Evolutionary conservation across 805 yeast species (phyloP).

Genomic region (Zygosaccharomyces pseudorouxii): DNA sequence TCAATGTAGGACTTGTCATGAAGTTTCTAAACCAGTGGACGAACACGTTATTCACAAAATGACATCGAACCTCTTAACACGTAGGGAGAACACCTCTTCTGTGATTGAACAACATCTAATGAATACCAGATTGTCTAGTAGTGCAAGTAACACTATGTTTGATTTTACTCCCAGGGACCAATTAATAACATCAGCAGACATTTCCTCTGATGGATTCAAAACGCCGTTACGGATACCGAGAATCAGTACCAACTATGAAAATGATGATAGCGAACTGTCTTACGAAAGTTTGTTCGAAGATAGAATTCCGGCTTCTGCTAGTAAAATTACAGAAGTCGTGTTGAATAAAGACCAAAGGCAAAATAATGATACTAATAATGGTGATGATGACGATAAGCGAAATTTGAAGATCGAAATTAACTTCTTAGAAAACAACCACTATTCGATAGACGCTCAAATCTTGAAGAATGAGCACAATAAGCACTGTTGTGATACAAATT

Average conservation of each 20-base stretch:
- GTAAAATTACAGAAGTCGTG: not conserved
- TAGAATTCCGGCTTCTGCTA: not conserved
- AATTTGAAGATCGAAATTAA: slow-evolving; percentile 1
- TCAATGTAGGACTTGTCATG: slow-evolving; percentile 28
- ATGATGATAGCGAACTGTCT: not conserved
- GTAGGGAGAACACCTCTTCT: slow-evolving; percentile 3
- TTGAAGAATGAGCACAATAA: not conserved
- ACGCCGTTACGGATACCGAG: slow-evolving; percentile 10
- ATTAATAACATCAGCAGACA: slow-evolving; percentile 29
- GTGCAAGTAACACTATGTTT: slow-evolving; percentile 6
- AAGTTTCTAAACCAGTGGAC: slow-evolving; percentile 26
- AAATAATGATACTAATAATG: not conserved
- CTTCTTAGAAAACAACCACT: not conserved
- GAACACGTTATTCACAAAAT: slow-evolving; percentile 29
- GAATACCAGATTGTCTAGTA: slow-evolving; percentile 15
- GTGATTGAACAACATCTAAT: slow-evolving; percentile 20
- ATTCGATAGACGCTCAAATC: not conserved
- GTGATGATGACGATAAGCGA: not conserved
- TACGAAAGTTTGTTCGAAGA: not conserved
- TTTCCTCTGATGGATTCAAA: slow-evolving; percentile 29
- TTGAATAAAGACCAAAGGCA: not conserved
- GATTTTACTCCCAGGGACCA: slow-evolving; percentile 30
- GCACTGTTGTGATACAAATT: not conserved
- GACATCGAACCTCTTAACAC: slow-evolving; percentile 17
- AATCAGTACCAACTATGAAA: slow-evolving; percentile 2